Base-by-base conservation (phyloP, 2,329 filamentous ascomycete genomes). In the Scolecobasidium constrictum region DNA sequence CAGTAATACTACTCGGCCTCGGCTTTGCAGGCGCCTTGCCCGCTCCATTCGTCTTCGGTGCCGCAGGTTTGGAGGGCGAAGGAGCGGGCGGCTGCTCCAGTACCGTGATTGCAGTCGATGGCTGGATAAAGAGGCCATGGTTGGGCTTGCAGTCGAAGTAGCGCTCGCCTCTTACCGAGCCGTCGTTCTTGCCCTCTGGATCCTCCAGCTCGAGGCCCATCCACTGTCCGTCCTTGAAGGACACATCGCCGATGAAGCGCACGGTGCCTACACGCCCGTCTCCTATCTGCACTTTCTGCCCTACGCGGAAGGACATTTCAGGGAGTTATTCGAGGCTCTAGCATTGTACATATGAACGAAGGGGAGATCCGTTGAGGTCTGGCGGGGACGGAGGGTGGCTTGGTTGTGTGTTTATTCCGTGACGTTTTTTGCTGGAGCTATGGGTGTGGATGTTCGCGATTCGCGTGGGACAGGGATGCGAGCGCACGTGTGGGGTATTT, bases 141-240 rank as follows among this genome's bases (percentile, higher is more conserved):
- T 73, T 64, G 35, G 68, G 64, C 38, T 70, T 60, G 52, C 90
- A 96, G 39, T 88, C 78, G 53, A 94, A 96, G 59, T 96, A 96
- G 16, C 86, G 72, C 57, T 86, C 76, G 48, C 86, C 88, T 60
- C 90, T 77, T 37, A 96, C 86, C 43, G 83, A 82, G 50, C 90
- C 90, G 71, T 96, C 86, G 54, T 96, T 96, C 68, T 96, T 96
- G 22, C 92, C 90, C 16, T 74, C 77, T 42, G 80, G 70, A 37
- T 86, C 82, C 41, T 86, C 78, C 44, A 96, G 75, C 67, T 94
- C 88, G 46, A 96, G 76, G 49, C 90, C 90, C 46, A 95, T 71
- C 86, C 88, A 96, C 48, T 84, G 78, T 48, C 88, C 90, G 4
- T 73, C 68, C 45, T 86, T 79, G 63, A 96, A 94, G 53, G 75